Base-by-base conservation (phyloP, 1,284 basidiomycete species). In the Puccinia novopanici region DNA sequence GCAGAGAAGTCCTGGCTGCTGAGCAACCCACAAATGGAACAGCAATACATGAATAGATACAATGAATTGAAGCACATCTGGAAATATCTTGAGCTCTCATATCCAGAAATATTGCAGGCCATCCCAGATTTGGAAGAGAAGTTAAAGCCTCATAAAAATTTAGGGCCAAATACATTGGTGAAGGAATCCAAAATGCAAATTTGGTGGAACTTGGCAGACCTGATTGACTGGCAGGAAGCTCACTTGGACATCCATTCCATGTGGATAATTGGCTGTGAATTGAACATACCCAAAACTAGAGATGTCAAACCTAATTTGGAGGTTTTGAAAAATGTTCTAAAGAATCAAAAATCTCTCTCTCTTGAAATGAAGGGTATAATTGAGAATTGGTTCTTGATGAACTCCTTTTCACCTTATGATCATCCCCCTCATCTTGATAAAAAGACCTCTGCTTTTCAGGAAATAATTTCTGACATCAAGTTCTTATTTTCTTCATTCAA, bases 161-260 rank as follows among this genome's bases (percentile, higher is more conserved):
- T n/a, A 24, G 24, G 27, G 8, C 19, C 19, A 15, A 57, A 27
- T 4, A 57, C 9, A 57, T 24, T n/a, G 37, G 8, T 5, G 15
- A n/a, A 65, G 8, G 8, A 40, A n/a, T n/a, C n/a, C n/a, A n/a
- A n/a, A n/a, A n/a, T n/a, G 34, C 3, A 65, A 37, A 40, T 37
- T 22, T 61, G 59, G 59, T 61, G 59, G 59, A 61, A 61, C 19
- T 61, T 61, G n/a, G 27, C 59, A 61, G 59, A 61, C 30, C 6
- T 61, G 34, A 27, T 61, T 61, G 59, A 61, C 9, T 61, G 59
- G 59, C 24, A 61, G 19, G 59, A 61, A 61, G 27, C 9, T 27
- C n/a, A 61, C n/a, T n/a, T n/a, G n/a, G n/a, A n/a, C n/a, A n/a
- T n/a, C n/a, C n/a, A n/a, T n/a, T n/a, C n/a, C n/a, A n/a, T n/a